Evolutionary conservation across 1,139 yeast genomes (phyloP).

Genomic region (Eremothecium cymbalariae): DNA sequence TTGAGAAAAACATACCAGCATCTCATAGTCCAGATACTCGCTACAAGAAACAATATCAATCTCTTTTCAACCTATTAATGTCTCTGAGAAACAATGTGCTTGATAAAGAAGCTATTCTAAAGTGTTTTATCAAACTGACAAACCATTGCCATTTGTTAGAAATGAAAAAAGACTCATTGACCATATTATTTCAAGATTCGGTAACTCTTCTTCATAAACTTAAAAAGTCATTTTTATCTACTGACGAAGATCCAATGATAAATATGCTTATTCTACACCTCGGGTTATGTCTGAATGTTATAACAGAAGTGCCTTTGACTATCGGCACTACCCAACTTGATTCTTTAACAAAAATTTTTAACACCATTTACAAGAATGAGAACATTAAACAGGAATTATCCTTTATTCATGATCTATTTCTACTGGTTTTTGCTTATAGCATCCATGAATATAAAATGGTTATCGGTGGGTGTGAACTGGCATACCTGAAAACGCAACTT

Average conservation of each 20-base stretch:
- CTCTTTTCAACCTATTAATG: not conserved
- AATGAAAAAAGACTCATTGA: not conserved
- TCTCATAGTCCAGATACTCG: too few species aligned
- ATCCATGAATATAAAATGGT: not conserved
- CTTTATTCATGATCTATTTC: conserved; percentile 8
- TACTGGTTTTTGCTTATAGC: conserved; percentile 10
- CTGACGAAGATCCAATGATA: conserved; percentile 1
- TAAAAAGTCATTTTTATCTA: not conserved
- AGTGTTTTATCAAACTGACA: conserved; percentile 3
- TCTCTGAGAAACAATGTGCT: not conserved
- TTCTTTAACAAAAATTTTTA: not conserved
- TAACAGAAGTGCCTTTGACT: conserved; percentile 4
- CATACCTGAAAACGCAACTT: conserved; percentile 1
- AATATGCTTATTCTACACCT: conserved; percentile 17
- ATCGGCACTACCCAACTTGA: not conserved
- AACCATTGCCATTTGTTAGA: not conserved
- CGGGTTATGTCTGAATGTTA: conserved; percentile 21
- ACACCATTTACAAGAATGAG: not conserved
- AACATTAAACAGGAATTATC: not conserved
- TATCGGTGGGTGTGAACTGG: conserved; percentile 4
- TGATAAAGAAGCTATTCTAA: not conserved
- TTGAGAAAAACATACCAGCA: too few species aligned
- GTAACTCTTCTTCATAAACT: not conserved
- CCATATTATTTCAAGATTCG: not conserved
- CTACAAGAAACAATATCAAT: too few species aligned